These are phyloP conservation scores for Colletotrichum endophyticum DNA, from an alignment of 2,329 filamentous ascomycete species.

Conservation along the genomic window DNA sequence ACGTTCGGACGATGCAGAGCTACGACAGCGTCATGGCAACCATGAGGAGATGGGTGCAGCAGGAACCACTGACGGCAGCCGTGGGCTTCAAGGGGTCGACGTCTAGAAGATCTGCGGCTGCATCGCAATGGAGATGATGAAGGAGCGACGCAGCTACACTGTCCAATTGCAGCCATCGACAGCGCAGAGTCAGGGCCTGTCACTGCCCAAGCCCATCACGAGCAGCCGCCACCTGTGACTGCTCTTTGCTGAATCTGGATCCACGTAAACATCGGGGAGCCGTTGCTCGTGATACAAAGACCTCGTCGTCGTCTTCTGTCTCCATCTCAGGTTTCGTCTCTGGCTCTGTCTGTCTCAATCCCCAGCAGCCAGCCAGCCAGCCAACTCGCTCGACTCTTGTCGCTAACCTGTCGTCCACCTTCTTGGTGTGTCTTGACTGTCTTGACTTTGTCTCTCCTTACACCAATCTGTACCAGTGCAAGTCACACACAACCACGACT, in stretches of 20 bases:
- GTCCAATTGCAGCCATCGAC: neutral
- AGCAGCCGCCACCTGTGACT: neutral
- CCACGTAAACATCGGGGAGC: slow-evolving; percentile 14
- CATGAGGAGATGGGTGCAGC: slow-evolving; percentile 5
- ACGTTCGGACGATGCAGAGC: slow-evolving; percentile 11
- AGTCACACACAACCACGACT: neutral
- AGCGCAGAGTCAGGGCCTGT: neutral
- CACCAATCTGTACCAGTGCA: neutral
- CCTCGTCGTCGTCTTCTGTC: neutral
- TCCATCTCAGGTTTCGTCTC: neutral
- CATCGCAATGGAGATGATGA: neutral
- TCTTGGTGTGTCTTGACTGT: neutral
- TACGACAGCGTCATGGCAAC: slow-evolving; percentile 22
- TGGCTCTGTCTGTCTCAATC: neutral
- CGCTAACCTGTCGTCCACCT: neutral
- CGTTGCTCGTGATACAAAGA: slow-evolving; percentile 15
- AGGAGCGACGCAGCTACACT: neutral
- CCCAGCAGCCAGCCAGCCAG: neutral
- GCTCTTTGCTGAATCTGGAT: neutral
- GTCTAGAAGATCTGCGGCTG: neutral
- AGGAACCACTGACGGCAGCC: neutral
- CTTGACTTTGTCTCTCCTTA: slow-evolving; percentile 2
- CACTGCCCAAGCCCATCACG: neutral
- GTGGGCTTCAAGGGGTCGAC: neutral
- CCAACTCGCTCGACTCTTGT: neutral